Evolutionary conservation across 129 eudicot genomes (phyloP).

Genomic region (Deinandra increscens): DNA sequence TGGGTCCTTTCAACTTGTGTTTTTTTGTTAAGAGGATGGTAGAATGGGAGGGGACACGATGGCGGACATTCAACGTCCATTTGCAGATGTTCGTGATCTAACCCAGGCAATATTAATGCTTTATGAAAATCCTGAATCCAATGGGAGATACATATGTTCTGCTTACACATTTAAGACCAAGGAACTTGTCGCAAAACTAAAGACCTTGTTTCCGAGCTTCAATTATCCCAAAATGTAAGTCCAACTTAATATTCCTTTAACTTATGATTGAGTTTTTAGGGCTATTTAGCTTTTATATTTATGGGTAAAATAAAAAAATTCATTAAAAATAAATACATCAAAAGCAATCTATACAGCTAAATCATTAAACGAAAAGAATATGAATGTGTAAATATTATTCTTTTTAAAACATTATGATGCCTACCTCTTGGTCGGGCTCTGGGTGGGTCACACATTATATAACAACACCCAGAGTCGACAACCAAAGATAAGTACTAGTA

Average conservation of each 20-base stretch:
- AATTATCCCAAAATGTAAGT: slow-evolving; percentile 45
- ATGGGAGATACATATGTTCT: slow-evolving; percentile 49
- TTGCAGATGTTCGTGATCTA: slow-evolving; percentile 40
- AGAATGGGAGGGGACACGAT: slow-evolving; percentile 8
- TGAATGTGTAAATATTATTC: too few relatives aligned
- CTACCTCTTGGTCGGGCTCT: too few relatives aligned
- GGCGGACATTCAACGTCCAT: slow-evolving; percentile 17
- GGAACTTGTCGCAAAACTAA: slow-evolving; percentile 37
- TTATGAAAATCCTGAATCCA: slow-evolving; percentile 40
- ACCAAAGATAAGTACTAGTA: too few relatives aligned
- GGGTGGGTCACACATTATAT: too few relatives aligned
- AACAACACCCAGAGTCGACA: too few relatives aligned
- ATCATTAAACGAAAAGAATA: too few relatives aligned
- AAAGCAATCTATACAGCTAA: too few relatives aligned
- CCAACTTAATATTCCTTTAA: too few relatives aligned
- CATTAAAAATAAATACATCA: too few relatives aligned
- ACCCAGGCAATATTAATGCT: slow-evolving; percentile 36
- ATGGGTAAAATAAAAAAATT: neutral
- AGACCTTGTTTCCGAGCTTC: slow-evolving; percentile 38
- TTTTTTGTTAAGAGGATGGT: slow-evolving; percentile 28
- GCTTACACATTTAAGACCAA: slow-evolving; percentile 14
- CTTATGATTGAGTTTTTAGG: too few relatives aligned
- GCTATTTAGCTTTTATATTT: neutral
- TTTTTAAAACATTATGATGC: too few relatives aligned
- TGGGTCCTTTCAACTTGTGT: too few relatives aligned